Base-by-base conservation (phyloP, 2,329 filamentous ascomycete genomes). In the Uncinocarpus reesii region DNA sequence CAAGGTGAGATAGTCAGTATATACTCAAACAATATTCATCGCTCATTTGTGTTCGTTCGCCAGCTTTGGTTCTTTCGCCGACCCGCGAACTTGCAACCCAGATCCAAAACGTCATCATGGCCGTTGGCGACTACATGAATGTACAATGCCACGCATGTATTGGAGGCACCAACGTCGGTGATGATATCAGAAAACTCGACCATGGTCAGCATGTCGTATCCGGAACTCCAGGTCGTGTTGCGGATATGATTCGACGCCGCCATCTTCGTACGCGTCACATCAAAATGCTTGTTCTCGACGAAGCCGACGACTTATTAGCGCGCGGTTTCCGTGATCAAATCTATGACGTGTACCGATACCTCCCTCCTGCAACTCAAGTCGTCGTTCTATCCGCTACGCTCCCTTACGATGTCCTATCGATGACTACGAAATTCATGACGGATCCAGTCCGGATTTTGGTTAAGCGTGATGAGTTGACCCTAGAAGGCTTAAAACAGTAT, bases 111-210 rank as follows among this genome's bases (percentile, higher is more conserved):
- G 92, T 98, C 51, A 85, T 98, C 58, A 94, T 96, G 81, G 92
- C 92, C n/a, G 79, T 98, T n/a, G 92, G 92, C 56, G 92, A 98
- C 70, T 98, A 95, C 75, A 96, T 98, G 92, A 95, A 95, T 64
- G 87, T 98, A 2, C 89, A 98, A 70, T 98, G 92, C 71, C 92
- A 98, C 62, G 90, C 92, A 51, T 98, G 92, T 70, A 96, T 98
- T 61, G 92, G 92, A 57, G 92, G 92, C 52, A 98, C 92, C 57
- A 96, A 95, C 63, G 89, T 98, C 31, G 88, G 92, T 59, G 92
- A 96, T 65, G 92, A 98, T 64, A 98, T 98, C 59, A 83, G 86
- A 66, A 94, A 94, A 72, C 85, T 98, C 53, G 88, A 96, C 66
- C 92, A 96, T 61, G 92, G 92, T 55, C 92, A 95, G 68, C 92